Evolutionary conservation across 1,284 basidiomycete genomes (phyloP).

Genomic region (Fomitopsis palustris): DNA sequence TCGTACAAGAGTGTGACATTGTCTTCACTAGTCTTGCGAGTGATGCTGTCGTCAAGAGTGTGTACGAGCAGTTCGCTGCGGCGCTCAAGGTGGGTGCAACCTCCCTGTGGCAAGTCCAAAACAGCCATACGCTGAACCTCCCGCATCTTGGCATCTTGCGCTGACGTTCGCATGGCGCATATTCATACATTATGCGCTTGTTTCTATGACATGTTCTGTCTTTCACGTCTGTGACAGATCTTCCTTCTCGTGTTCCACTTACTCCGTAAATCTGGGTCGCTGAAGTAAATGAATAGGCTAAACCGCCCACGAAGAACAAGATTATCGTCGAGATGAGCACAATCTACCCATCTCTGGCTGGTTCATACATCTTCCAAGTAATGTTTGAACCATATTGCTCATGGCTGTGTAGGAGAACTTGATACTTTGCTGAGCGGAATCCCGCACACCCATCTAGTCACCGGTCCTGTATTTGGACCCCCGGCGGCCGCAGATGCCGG

Average conservation of each 20-base stretch:
- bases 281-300: conserved; percentile 25
- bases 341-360: conserved; percentile 72
- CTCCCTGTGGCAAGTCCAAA: background rate
- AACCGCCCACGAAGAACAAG: conserved; percentile 47
- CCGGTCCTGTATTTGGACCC: conserved; percentile 80
- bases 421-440: conserved; percentile 65
- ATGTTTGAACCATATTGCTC: background rate
- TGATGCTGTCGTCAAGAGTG: conserved; percentile 70
- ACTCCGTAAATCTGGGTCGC: background rate
- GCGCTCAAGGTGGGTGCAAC: conserved; percentile 41
- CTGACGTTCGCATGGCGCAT: too few relatives aligned
- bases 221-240: too few relatives aligned
- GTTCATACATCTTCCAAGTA: conserved; percentile 28
- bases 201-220: too few relatives aligned
- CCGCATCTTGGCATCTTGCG: too few relatives aligned
- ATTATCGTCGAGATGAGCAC: conserved; percentile 85
- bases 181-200: too few relatives aligned
- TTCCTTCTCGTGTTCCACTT: background rate
- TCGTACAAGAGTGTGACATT: conserved; percentile 72
- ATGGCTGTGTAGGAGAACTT: conserved; percentile 49
- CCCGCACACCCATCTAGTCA: conserved; percentile 66
- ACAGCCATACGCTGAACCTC: too few relatives aligned
- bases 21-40: conserved; percentile 75
- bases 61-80: conserved; percentile 64
- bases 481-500: conserved; percentile 66